Base-by-base conservation (phyloP, 306 rosid species). In the Ochetophila trinervis region DNA sequence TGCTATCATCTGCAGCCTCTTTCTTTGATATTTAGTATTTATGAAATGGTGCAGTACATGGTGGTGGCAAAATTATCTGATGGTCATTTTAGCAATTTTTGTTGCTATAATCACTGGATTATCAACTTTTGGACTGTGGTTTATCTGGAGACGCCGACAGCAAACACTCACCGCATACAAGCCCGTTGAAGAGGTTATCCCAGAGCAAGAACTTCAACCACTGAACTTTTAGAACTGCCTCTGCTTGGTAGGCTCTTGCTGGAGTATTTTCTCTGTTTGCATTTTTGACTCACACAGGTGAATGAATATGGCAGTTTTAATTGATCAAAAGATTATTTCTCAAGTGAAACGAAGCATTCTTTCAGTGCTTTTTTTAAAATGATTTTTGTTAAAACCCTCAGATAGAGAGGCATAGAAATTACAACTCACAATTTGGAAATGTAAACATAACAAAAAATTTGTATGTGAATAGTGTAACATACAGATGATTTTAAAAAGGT, bases 181-280 rank as follows among this genome's bases (percentile, higher is more conserved):
- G 85, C 95, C 95, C 6, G 91, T 93, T 58, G 51, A 82, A 69
- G 84, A 34, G 30, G 83, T 72, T 47, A 80, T 37, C 63, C 83
- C 86, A 1, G 99, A 94, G 85, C 96, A 90, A 70, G 99, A 94
- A 75, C 99, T 94, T 63, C 99, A 87, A 76, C 90, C 97, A 11
- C 63, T 87, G 78, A 90, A 82, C 70, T 18, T 54, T 13, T 13
- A 35, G 70, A 54, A 79, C 66, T 9, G 58, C 32, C 69, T 45
- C 68, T 62, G 68, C 65, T 65, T 57, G 68, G 47, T 67, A 21
- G 66, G 74, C 69, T 49, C 66, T 24, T 44, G 44, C 61, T 7
- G 53, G 3, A 64, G 47, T 76, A 19, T 34, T 52, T 27, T 58
- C 12, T 69, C 60, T 32, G 67, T 55, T 73, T 58, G 60, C 57